Base-by-base conservation (phyloP, 2,329 filamentous ascomycete genomes). In the Cadophora malorum region DNA sequence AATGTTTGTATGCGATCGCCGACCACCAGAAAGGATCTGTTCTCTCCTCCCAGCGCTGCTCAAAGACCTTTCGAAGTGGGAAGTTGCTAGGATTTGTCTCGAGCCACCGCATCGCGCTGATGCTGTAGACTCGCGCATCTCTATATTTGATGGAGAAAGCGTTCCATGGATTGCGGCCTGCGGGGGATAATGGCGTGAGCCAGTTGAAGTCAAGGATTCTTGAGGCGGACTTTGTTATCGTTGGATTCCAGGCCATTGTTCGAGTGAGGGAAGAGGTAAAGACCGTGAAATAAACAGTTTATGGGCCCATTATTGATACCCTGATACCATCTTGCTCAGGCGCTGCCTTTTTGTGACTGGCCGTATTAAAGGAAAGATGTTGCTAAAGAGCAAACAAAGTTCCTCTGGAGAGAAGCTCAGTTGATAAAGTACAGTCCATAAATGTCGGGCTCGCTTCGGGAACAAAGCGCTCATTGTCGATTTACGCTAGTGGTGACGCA, bases 1-100 rank as follows among this genome's bases (percentile, higher is more conserved):
- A 64, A 69, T 73, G 68, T 63, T 77, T 69, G 59, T 52, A 67
- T 66, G 76, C 63, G 66, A 80, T 73, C 6, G 83, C 79, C 19
- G 77, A 76, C 82, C 83, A 85, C 80, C 84, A 84, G 21, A 88
- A 78, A 41, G 74, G 77, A 78, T 72, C 80, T 77, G 10, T 74
- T 52, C 63, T 81, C 74, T 71, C n/a, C 35, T 67, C 55, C 67
- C 63, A 72, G 33, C 66, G 60, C 33, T 47, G 50, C 23, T 21
- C 50, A 23, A 64, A 55, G 33, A 25, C 25, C 14, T 33, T 14
- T 64, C 35, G 21, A 4, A 64, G n/a, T 41, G 62, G 50, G 49
- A 45, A 41, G 49, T 35, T 28, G 21, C 14, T 31, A 21, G 33
- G 16, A 4, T 16, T 7, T 16, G n/a, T 41, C 0, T 64, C 62